Evolutionary conservation across 1,284 basidiomycete species (phyloP), one percentile per base, ranked within the genome.

Genomic region (Moesziomyces sp.): DNA sequence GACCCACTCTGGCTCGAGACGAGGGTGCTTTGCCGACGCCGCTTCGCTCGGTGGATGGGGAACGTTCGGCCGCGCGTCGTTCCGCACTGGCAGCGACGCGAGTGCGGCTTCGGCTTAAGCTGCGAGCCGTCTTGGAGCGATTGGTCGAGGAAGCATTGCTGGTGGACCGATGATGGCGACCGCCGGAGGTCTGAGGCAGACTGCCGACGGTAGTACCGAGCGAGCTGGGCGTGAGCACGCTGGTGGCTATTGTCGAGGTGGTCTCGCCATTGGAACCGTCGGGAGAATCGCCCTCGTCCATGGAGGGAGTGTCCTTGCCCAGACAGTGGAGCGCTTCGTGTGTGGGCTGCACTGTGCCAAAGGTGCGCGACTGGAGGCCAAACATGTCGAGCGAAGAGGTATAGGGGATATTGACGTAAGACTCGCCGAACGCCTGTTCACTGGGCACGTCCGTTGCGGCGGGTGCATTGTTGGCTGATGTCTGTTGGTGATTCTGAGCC

Each of bases 11-110:
- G 11, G 76, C 67, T 44, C 72, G 62, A 7, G 60, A 64, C 5
- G 72, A 74, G 13, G 75, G 75, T 13, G 71, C 76, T 45, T 78
- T 78, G 30, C 72, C 76, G 1, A 72, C 73, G 33, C 76, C 76
- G 8, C 72, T 63, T 6, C 70, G 51, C 19, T 77, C 74, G 30
- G 63, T 45, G 3, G 74, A 77, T 3, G 74, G 70, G 9, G 74
- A 76, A 42, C 69, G 68, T n/a, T 76, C 73, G 4, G 69, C 69
- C 5, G 56, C 35, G 7, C 69, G 51, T 24, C 68, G 49, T 24
- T 69, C 65, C 6, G 54, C 59, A 24, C 48, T 45, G 16, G 66
- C 57, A 51, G 68, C 63, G 30, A 44, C 57, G 11, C 63, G 44
- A 4, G 51, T 67, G 19, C 68, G 56, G 44, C 63, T 64, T 43